Conservation (phyloP, 2,329 filamentous ascomycete genomes). For the Blastomyces emzantsi region DNA sequence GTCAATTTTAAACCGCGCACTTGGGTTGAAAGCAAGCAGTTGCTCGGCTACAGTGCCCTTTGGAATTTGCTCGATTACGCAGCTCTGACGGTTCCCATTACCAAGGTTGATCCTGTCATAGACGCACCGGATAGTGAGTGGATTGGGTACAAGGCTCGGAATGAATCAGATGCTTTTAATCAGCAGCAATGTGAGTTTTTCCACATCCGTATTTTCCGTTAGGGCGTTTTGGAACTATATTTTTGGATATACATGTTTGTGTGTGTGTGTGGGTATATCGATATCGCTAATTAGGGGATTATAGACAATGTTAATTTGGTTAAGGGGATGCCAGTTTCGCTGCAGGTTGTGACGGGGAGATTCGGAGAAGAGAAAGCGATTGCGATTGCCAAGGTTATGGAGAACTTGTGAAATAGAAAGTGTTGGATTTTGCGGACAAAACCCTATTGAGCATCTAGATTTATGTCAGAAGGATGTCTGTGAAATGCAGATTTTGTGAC, state of each 20-base stretch:
- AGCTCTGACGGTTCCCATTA: constrained; percentile 46
- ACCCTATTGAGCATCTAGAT: background rate
- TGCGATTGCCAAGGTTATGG: constrained; percentile 26
- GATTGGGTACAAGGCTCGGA: constrained; percentile 27
- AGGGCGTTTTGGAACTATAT: background rate
- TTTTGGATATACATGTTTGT: background rate
- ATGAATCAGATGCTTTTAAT: constrained; percentile 27
- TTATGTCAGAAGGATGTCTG: background rate
- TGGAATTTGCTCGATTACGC: constrained; percentile 56
- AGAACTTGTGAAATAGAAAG: background rate
- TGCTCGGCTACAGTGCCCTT: constrained; percentile 50
- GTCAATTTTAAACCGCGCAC: constrained; percentile 26
- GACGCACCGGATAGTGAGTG: constrained; percentile 22
- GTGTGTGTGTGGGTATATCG: background rate
- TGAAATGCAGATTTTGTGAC: background rate
- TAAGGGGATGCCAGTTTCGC: constrained; percentile 27
- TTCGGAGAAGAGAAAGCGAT: constrained; percentile 30
- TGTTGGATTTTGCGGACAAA: background rate
- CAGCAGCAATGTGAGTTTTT: constrained; percentile 24
- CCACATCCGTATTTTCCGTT: background rate
- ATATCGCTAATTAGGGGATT: background rate
- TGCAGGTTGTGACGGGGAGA: constrained; percentile 28
- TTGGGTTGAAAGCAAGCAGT: constrained; percentile 29
- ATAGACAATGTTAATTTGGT: constrained; percentile 27
- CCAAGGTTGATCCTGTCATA: constrained; percentile 17